Evolutionary conservation across 1,284 basidiomycete genomes (phyloP).

Genomic region (Agaricales sp.): DNA sequence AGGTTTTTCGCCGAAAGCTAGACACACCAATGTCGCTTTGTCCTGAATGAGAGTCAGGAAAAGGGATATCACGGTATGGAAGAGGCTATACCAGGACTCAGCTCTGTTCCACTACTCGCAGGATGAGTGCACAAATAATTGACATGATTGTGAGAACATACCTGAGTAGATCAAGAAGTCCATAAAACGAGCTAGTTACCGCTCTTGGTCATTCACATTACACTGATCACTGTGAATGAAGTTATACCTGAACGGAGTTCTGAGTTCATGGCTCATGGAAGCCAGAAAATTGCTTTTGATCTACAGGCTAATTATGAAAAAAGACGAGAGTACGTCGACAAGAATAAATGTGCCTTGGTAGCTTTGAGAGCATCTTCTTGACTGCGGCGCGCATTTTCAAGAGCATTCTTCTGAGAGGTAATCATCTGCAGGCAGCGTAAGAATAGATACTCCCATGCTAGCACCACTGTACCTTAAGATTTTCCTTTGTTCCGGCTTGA

Average conservation of each 20-base stretch:
- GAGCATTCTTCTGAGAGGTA: constrained; percentile 49
- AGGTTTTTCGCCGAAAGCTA: neutral
- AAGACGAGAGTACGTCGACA: neutral
- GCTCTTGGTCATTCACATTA: too few relatives aligned
- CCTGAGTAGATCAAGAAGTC: constrained; percentile 54
- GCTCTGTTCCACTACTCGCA: neutral
- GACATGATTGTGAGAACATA: constrained; percentile 48
- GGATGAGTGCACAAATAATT: neutral
- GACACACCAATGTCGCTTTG: constrained; percentile 55
- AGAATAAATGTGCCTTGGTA: constrained; percentile 40
- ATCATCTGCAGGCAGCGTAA: constrained; percentile 42
- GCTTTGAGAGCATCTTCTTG: constrained; percentile 63
- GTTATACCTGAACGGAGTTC: constrained; percentile 58
- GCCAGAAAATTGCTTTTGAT: constrained; percentile 69
- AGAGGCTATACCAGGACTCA: neutral
- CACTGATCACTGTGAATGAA: too few relatives aligned
- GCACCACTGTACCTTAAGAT: constrained; percentile 40
- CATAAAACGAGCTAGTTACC: constrained; percentile 52
- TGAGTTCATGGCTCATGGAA: constrained; percentile 64
- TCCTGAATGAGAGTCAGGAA: constrained; percentile 21
- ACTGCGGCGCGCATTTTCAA: constrained; percentile 56
- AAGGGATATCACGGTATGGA: neutral
- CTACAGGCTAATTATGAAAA: constrained; percentile 20
- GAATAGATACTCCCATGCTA: too few relatives aligned
- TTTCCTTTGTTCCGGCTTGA: constrained; percentile 58